Evolutionary conservation across 1,139 yeast species (phyloP), one percentile per base, ranked within the genome.

Genomic region (Scheffersomyces lignicola): DNA sequence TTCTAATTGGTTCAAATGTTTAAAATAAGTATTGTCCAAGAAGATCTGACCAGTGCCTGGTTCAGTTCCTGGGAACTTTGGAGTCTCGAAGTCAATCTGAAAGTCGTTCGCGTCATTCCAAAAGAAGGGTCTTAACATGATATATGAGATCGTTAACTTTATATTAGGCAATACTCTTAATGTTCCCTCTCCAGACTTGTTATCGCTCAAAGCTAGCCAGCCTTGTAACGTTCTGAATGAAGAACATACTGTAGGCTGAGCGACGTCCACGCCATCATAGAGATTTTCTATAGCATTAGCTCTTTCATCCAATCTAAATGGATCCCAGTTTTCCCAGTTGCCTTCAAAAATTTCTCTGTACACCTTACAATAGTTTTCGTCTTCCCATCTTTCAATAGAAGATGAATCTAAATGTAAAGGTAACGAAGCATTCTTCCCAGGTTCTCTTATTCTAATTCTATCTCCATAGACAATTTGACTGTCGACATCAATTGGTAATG

Each of bases 171-270:
- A 57, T 22, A 73, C 57, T 34, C 54, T 51, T 28, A 73, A 53
- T 3, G 77, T 65, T 1, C 78, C 78, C 42, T 69, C 75, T 16
- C 65, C 65, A 5, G 70, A 60, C 5, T 60, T 62, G 15, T 40
- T 45, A 18, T 39, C 33, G 11, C 67, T 56, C 41, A 71, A 51
- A 1, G 75, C 65, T 32, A 71, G 44, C 76, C 77, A 73, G 6
- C 76, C 78, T 51, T 73, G 78, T 37, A 71, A 65, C 18, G 72
- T 59, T 37, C 77, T 52, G 47, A 69, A 70, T 10, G 60, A 57
- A 9, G 65, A 60, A 17, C 45, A 42, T 18, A 37, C 34, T 31
- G 75, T 68, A 11, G 64, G 60, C 13, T 65, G 59, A 1, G 54
- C 50, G 23, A 54, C 51, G 1, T 42, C 49, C 10, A 42, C 37